Evolutionary conservation across 805 yeast species (phyloP).

Genomic region (Blastobotrys peoriensis): DNA sequence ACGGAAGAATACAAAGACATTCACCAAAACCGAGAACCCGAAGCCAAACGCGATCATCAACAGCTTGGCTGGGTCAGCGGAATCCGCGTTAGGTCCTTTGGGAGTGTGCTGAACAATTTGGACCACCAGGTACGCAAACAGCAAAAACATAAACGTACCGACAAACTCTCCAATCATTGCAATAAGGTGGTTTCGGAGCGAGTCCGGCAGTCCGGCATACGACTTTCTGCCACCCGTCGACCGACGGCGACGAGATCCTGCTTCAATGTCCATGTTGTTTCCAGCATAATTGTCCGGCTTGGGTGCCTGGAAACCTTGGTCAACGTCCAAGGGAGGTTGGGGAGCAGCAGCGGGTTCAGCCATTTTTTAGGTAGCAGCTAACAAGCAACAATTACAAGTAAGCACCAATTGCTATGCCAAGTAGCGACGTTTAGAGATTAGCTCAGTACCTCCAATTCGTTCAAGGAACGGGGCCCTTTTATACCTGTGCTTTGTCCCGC

Average conservation of each 20-base stretch:
- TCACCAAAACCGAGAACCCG: slow-evolving; percentile 78
- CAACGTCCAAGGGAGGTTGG: background rate
- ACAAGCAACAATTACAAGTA: too few relatives aligned
- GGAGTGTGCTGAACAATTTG: slow-evolving; percentile 36
- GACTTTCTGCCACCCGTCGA: background rate
- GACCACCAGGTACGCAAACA: slow-evolving; percentile 78
- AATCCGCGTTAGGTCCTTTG: slow-evolving; percentile 38
- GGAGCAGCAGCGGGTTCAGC: slow-evolving; percentile 2
- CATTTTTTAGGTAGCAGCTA: background rate
- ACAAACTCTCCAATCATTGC: slow-evolving; percentile 76
- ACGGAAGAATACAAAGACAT: slow-evolving; percentile 61
- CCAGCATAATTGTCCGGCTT: background rate
- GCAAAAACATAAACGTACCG: slow-evolving; percentile 79
- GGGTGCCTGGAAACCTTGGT: background rate
- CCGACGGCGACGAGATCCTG: slow-evolving; percentile 1
- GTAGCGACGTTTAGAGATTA: too few relatives aligned
- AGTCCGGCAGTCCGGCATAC: slow-evolving; percentile 35
- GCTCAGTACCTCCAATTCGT: too few relatives aligned
- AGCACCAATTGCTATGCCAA: too few relatives aligned
- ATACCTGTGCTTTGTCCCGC: too few relatives aligned
- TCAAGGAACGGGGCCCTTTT: too few relatives aligned
- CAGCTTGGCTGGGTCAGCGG: slow-evolving; percentile 48
- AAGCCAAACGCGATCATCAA: slow-evolving; percentile 81
- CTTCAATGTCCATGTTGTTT: background rate
- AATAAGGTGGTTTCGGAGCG: slow-evolving; percentile 52